phyloP scores from a whole-genome alignment of 805 yeast genomes.

The Cyberlindnera sargentensis region DNA sequence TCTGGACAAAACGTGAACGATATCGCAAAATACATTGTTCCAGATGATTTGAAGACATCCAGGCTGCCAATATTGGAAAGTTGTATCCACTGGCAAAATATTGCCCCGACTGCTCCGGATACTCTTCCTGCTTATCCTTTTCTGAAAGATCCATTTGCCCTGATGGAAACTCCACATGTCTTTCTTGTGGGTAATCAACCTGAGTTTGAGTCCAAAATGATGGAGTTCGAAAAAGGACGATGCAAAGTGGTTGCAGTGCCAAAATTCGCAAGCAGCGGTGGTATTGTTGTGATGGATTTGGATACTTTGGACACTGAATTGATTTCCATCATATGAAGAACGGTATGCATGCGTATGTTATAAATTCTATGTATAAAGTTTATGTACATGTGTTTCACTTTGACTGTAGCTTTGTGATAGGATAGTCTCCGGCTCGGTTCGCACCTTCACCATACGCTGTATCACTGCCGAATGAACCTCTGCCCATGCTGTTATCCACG shows the following conservation, averaged over 20 bases:
- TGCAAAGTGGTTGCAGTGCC: constrained; percentile 67
- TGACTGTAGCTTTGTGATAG: constrained; percentile 30
- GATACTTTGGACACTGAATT: constrained; percentile 48
- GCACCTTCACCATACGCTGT: constrained; percentile 50
- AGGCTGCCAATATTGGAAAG: constrained; percentile 54
- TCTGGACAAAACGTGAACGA: constrained; percentile 85
- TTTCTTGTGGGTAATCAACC: constrained; percentile 85
- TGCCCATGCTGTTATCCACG: constrained; percentile 33
- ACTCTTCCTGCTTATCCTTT: constrained; percentile 89
- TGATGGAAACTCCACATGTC: constrained; percentile 78
- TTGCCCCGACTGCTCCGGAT: constrained; percentile 94
- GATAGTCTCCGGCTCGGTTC: constrained; percentile 45
- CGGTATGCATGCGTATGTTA: neutral
- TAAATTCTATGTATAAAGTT: constrained; percentile 1
- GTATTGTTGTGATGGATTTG: constrained; percentile 55
- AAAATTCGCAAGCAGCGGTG: constrained; percentile 55
- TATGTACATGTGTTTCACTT: too few species aligned
- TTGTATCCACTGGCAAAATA: constrained; percentile 75
- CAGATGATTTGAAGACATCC: constrained; percentile 27
- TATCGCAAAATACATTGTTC: constrained; percentile 56
- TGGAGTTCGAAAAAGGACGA: constrained; percentile 30
- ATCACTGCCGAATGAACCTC: constrained; percentile 52
- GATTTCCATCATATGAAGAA: constrained; percentile 24
- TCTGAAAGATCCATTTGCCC: constrained; percentile 70
- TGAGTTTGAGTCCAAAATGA: constrained; percentile 39